Evolutionary conservation across 257 asterid genomes (phyloP), one percentile per base, ranked within the genome.

Genomic region (Solanum raphanifolium): DNA sequence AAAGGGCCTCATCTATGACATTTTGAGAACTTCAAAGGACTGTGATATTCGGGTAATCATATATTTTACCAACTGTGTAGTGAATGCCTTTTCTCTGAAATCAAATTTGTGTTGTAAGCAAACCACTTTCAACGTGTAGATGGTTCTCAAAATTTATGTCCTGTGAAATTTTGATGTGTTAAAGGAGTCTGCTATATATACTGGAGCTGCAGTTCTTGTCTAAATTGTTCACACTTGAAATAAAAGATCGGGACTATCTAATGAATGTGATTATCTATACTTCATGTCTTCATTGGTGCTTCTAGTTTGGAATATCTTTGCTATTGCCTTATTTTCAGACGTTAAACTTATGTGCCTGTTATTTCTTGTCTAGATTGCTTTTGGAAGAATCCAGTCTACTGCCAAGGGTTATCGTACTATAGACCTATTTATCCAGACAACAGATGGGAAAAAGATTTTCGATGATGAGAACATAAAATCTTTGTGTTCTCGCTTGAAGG

Each of bases 1-100:
- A 86, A 92, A 92, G 86, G 94, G 91, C 60, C 91, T 92, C 88
- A 87, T 92, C 66, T 92, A 92, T 81, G 94, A 92, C 88, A 90
- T 92, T 55, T 90, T 92, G 88, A 88, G 89, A 58, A 92, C 93
- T 18, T 89, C 91, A 87, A 92, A 92, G 91, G 94, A 92, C 87
- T 91, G 89, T 76, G 90, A 88, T 85, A 90, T 89, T 89, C 92
- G 83, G 93, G 94, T 92, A 74, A 92, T 27, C 15, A 36, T 85
- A 82, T 55, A 31, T 32, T 66, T 87, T 27, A 25, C 83, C 20
- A 36, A 76, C 68, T 12, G 72, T 32, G 15, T 32, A 23, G 62
- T 35, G 11, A 41, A 25, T 32, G 39, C 23, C 48, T 38, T 32
- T 43, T 36, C 58, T 9, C 43, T 43, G 66, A 60, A 48, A 86